These are phyloP conservation scores for Fusarium denticulatum DNA, from an alignment of 2,329 filamentous ascomycete species.

Conservation along the genomic window DNA sequence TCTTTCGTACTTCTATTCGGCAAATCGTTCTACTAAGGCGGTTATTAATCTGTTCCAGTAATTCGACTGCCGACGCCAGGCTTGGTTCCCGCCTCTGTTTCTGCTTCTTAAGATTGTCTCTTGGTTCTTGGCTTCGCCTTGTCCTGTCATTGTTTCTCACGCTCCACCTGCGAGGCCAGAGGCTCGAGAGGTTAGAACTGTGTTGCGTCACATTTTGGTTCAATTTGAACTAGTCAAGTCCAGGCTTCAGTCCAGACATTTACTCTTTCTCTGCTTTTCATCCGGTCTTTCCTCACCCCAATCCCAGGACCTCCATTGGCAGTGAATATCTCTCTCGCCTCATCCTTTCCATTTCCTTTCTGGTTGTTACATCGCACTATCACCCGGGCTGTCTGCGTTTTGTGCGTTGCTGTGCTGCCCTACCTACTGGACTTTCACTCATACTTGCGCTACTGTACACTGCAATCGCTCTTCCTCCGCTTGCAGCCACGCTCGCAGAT, in stretches of 20 bases:
- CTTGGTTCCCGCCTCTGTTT: conserved; percentile 29
- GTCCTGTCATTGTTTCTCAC: conserved; percentile 6
- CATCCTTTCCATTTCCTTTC: background rate
- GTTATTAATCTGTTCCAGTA: conserved; percentile 14
- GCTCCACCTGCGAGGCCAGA: conserved; percentile 17
- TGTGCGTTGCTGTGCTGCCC: background rate
- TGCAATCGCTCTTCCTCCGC: conserved; percentile 36
- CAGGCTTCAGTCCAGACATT: background rate
- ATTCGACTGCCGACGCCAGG: conserved; percentile 34
- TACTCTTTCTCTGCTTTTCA: background rate
- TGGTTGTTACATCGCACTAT: conserved; percentile 25
- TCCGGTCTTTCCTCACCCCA: background rate
- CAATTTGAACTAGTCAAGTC: background rate
- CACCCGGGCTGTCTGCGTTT: background rate
- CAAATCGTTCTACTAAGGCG: conserved; percentile 28
- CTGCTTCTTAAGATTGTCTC: conserved; percentile 1
- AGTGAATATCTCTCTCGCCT: background rate
- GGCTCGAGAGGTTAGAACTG: background rate
- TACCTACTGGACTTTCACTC: background rate
- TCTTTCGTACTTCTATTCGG: conserved; percentile 16
- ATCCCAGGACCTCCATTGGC: background rate
- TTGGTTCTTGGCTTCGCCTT: conserved; percentile 18
- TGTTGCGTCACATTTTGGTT: conserved; percentile 8
- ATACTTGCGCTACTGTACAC: conserved; percentile 7
- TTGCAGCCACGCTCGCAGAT: conserved; percentile 42